Conservation (phyloP, 208 protist genomes). For the Leishmania aethiopica region DNA sequence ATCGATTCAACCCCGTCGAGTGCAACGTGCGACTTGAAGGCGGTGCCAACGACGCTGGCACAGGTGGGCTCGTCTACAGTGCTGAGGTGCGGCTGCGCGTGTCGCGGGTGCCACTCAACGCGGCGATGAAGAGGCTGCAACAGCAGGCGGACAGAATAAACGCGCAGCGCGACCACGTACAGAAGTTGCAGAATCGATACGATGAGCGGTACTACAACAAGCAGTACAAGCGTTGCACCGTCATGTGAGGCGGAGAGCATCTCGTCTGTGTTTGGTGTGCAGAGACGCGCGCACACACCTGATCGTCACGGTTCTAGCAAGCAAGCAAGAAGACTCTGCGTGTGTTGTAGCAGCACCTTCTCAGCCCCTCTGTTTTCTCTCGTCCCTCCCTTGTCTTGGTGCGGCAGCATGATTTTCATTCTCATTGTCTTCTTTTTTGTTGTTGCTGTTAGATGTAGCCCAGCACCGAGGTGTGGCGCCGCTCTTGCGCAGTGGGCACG, state of each 20-base stretch:
- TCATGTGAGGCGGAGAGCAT: slow-evolving; percentile 33
- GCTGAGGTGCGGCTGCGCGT: slow-evolving; percentile 55
- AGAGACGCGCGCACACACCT: neutral
- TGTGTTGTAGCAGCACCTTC: neutral
- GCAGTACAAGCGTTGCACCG: slow-evolving; percentile 22
- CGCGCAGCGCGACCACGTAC: slow-evolving; percentile 17
- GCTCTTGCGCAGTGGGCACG: neutral
- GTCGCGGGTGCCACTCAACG: slow-evolving; percentile 44
- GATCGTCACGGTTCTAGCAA: neutral
- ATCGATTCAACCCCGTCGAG: slow-evolving; percentile 34
- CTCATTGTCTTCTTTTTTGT: neutral
- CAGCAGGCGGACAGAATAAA: slow-evolving; percentile 31
- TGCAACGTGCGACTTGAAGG: slow-evolving; percentile 33
- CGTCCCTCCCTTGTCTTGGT: neutral
- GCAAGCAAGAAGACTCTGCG: neutral
- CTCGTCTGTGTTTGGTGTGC: neutral
- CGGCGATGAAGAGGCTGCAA: slow-evolving; percentile 30
- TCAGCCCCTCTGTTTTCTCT: neutral
- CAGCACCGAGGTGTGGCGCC: neutral
- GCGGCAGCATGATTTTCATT: neutral
- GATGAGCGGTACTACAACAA: slow-evolving; percentile 32
- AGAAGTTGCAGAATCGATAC: slow-evolving; percentile 6
- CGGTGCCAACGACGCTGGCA: slow-evolving; percentile 8
- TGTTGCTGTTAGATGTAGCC: neutral
- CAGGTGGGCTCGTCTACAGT: slow-evolving; percentile 13